Conservation (phyloP, 805 yeast genomes). For the Yarrowia sp. region DNA sequence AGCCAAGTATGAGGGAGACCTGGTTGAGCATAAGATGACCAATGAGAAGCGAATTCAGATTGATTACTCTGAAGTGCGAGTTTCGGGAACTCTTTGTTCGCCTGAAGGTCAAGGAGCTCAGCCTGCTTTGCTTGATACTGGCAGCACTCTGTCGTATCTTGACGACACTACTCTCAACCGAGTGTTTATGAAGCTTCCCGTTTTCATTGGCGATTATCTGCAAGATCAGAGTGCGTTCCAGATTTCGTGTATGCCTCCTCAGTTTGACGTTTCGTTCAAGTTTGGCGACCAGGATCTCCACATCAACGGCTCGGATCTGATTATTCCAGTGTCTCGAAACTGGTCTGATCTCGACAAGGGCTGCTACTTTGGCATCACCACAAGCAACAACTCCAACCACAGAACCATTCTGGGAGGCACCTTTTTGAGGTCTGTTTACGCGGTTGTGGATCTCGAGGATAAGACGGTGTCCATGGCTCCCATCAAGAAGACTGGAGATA, state of each 20-base stretch:
- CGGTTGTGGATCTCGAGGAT: constrained; percentile 11
- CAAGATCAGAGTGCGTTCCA: constrained; percentile 8
- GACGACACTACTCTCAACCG: constrained; percentile 6
- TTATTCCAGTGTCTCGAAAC: constrained; percentile 20
- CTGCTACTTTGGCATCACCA: constrained; percentile 26
- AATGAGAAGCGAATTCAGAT: constrained; percentile 17
- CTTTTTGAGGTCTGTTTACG: constrained; percentile 11
- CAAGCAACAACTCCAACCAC: constrained; percentile 10
- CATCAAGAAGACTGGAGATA: constrained; percentile 8
- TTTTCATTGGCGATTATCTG: constrained; percentile 6
- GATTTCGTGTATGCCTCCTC: constrained; percentile 20
- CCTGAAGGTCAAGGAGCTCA: background rate
- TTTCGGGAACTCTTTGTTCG: background rate
- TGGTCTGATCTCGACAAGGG: constrained; percentile 27
- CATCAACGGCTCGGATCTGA: constrained; percentile 23
- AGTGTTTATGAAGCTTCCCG: constrained; percentile 20
- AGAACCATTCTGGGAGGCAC: constrained; percentile 6
- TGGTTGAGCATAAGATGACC: constrained; percentile 17
- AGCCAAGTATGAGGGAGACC: constrained; percentile 14
- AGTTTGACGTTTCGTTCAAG: constrained; percentile 30
- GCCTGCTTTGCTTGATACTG: constrained; percentile 13
- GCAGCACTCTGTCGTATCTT: constrained; percentile 18
- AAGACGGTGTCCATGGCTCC: constrained; percentile 25
- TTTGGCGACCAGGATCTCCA: constrained; percentile 19
- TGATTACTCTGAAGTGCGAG: constrained; percentile 1